phyloP scores from a whole-genome alignment of 2,329 filamentous ascomycete genomes.

The Leptosphaerulina australis region DNA sequence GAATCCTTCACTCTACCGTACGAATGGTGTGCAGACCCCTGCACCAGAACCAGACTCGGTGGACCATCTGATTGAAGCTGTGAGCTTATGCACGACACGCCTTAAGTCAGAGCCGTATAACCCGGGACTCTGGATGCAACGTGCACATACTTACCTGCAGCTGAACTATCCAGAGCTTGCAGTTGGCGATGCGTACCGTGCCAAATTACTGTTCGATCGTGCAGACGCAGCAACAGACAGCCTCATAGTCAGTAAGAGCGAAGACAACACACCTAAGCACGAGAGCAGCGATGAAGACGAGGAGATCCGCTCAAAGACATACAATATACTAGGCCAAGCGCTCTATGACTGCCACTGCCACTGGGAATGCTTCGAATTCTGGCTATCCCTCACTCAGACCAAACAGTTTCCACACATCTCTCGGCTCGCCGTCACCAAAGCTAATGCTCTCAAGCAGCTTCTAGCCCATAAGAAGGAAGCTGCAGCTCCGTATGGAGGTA shows the following conservation, averaged over 20 bases:
- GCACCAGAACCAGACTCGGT: not conserved
- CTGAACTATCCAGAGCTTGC: conserved; percentile 41
- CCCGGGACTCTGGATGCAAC: not conserved
- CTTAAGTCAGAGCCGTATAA: conserved; percentile 4
- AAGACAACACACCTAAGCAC: no score
- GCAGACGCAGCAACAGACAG: not conserved
- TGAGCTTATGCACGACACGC: not conserved
- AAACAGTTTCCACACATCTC: not conserved
- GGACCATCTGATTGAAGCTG: not conserved
- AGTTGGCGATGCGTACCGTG: conserved; percentile 41
- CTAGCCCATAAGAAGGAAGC: conserved; percentile 19
- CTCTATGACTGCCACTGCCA: conserved; percentile 33
- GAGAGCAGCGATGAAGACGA: not conserved
- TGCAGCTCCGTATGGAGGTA: conserved; percentile 9
- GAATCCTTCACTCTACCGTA: conserved; percentile 6
- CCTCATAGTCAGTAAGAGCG: not conserved
- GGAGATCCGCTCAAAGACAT: conserved; percentile 1
- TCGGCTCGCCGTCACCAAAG: conserved; percentile 1
- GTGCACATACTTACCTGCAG: not conserved
- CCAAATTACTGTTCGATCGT: conserved; percentile 38
- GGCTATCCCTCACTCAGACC: conserved; percentile 2
- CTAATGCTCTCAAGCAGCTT: conserved; percentile 7
- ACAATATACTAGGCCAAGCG: conserved; percentile 24
- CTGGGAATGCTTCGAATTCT: conserved; percentile 24
- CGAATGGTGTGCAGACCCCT: conserved; percentile 6